Conservation (phyloP, 768 basidiomycete genomes). For the Pisolithus tinctorius region DNA sequence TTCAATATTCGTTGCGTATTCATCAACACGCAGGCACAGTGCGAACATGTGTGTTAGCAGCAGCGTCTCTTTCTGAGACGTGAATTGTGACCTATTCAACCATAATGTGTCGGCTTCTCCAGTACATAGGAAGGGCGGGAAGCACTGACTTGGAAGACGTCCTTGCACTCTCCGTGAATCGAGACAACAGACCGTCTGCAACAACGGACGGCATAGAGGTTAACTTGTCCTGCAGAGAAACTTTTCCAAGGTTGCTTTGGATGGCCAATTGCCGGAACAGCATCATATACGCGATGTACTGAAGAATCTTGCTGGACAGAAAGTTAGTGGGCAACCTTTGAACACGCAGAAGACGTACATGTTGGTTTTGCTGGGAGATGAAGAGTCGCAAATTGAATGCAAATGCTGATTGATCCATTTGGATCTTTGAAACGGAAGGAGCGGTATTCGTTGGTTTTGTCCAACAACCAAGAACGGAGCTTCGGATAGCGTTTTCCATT, state of each 20-base stretch:
- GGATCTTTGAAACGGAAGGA: constrained; percentile 58
- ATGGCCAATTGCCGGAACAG: constrained; percentile 48
- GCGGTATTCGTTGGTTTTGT: constrained; percentile 40
- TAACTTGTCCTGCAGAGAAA: constrained; percentile 51
- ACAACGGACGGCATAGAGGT: constrained; percentile 53
- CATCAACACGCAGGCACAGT: too few relatives aligned
- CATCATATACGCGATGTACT: constrained; percentile 82
- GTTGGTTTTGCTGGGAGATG: constrained; percentile 50
- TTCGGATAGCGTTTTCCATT: constrained; percentile 67
- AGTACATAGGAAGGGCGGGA: neutral
- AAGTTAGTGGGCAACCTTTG: constrained; percentile 1
- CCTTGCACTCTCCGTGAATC: constrained; percentile 75
- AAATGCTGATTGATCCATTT: constrained; percentile 71
- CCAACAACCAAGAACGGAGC: constrained; percentile 47
- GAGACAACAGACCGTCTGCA: constrained; percentile 64
- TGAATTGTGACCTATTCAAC: constrained; percentile 41
- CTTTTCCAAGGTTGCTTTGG: constrained; percentile 37
- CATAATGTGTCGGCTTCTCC: neutral
- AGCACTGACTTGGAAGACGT: constrained; percentile 55
- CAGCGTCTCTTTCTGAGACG: too few relatives aligned
- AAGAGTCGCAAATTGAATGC: constrained; percentile 28
- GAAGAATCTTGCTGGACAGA: constrained; percentile 54
- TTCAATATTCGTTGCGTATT: too few relatives aligned
- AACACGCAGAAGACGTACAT: constrained; percentile 39
- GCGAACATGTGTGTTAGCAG: too few relatives aligned